A percentile compares a stretch with the other conserved stretches of the same genome.
phyloP scores from a whole-genome alignment of 129 eudicot species.

The Solidago caesia region DNA sequence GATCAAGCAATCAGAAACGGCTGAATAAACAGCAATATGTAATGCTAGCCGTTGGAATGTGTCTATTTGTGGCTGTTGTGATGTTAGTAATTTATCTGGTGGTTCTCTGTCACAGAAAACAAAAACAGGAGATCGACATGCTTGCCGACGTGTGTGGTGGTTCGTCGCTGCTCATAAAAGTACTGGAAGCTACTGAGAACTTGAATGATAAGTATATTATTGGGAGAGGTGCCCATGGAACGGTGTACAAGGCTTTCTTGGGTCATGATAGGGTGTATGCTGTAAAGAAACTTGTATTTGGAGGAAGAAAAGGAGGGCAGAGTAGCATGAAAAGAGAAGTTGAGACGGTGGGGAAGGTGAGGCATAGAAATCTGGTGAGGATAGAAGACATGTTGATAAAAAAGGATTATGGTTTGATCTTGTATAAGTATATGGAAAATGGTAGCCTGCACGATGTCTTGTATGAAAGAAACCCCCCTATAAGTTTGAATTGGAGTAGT shows the following conservation, averaged over 20 bases:
- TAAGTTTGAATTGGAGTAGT: slow-evolving; percentile 49
- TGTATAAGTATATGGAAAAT: slow-evolving; percentile 68
- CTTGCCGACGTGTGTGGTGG: slow-evolving; percentile 50
- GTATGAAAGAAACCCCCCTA: slow-evolving; percentile 47
- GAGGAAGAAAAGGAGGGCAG: slow-evolving; percentile 46
- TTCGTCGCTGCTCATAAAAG: slow-evolving; percentile 53
- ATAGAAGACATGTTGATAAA: slow-evolving; percentile 65
- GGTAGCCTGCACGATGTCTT: slow-evolving; percentile 85
- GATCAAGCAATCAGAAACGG: slow-evolving; percentile 31
- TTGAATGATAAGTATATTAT: slow-evolving; percentile 59
- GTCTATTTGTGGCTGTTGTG: slow-evolving; percentile 31
- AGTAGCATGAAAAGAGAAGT: slow-evolving; percentile 79
- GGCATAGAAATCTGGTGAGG: slow-evolving; percentile 73
- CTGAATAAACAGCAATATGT: slow-evolving; percentile 41
- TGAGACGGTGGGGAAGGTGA: slow-evolving; percentile 79
- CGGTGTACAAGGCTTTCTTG: slow-evolving; percentile 69
- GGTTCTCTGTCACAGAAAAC: slow-evolving; percentile 27
- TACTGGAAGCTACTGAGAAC: slow-evolving; percentile 72
- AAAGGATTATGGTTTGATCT: slow-evolving; percentile 60
- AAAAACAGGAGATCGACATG: slow-evolving; percentile 32
- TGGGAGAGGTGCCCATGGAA: slow-evolving; percentile 93
- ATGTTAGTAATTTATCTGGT: slow-evolving; percentile 40
- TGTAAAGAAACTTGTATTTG: slow-evolving; percentile 59
- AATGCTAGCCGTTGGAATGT: slow-evolving; percentile 42
- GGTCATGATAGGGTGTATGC: slow-evolving; percentile 64